Evolutionary conservation across 805 yeast species (phyloP), one percentile per base, ranked within the genome.

Genomic region (Yarrowia porcina): DNA sequence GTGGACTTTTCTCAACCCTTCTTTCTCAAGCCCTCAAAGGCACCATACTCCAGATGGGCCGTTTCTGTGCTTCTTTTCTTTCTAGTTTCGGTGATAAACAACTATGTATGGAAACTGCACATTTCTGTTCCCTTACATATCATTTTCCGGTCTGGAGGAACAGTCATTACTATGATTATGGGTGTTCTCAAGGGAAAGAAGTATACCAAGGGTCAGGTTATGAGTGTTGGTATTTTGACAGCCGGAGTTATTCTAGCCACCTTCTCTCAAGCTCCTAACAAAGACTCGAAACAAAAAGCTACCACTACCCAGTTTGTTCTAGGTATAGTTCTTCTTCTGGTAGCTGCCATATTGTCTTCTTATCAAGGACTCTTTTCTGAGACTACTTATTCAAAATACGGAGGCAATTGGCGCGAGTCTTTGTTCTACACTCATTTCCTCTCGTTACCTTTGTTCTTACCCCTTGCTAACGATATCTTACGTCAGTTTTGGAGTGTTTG

Each of bases 81-180:
- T 67, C 49, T 76, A 6, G 75, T 83, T 10, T 80, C 86, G 1
- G 73, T 80, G 10, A 72, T 84, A 33, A 86, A 84, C 69, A 88
- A 88, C 69, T 70, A 73, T 59, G 90, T 81, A 0, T 84, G 85
- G 74, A 77, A 74, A 17, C 84, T 75, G 70, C 77, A 83, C 36
- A 76, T 88, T 27, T 80, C 87, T 2, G 80, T 88, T 20, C 90
- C 92, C 0, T 71, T 86, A 27, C 90, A 87, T 69, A 86, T 86
- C 25, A 80, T 87, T 8, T 77, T 87, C 67, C 72, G 91, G 59
- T 85, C 90, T 12, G 80, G 86, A 6, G 84, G 88, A 0, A 82
- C 89, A 0, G 82, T 84, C 7, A 72, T 85, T 17, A 83, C 88
- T 0, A 80, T 88, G 84, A 30, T 79, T 0, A 72, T 85, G 3